phyloP scores from a whole-genome alignment of 2,329 filamentous ascomycete genomes.

The Beauveria sp. region DNA sequence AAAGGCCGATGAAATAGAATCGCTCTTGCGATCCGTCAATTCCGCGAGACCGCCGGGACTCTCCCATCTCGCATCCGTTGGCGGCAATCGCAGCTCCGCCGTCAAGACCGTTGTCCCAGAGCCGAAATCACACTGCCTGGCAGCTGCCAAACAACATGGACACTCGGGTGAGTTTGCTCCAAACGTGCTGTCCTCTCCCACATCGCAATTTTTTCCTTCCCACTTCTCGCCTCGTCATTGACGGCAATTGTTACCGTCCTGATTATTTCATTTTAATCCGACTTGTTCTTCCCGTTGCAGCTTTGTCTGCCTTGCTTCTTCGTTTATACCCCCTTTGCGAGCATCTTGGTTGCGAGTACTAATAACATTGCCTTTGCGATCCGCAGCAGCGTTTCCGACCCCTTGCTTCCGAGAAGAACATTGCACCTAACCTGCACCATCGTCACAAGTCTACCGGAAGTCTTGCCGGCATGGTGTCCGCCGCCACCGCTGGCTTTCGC shows the following conservation, averaged over 20 bases:
- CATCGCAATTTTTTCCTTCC: neutral
- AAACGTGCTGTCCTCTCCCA: slow-evolving; percentile 4
- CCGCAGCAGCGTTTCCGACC: slow-evolving; percentile 30
- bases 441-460: slow-evolving; percentile 73
- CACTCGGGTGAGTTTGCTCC: slow-evolving; percentile 25
- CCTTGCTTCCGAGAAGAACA: slow-evolving; percentile 48
- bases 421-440: slow-evolving; percentile 52
- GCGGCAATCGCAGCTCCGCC: slow-evolving; percentile 2
- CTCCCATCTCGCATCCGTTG: neutral
- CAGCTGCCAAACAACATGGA: slow-evolving; percentile 23
- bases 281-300: slow-evolving; percentile 1
- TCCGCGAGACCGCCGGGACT: neutral
- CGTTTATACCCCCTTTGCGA: slow-evolving; percentile 10
- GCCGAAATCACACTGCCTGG: slow-evolving; percentile 11
- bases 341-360: slow-evolving; percentile 2
- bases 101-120: slow-evolving; percentile 13
- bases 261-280: neutral
- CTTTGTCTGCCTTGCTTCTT: slow-evolving; percentile 1
- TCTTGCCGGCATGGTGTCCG: slow-evolving; percentile 31
- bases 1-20: neutral
- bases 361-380: slow-evolving; percentile 2
- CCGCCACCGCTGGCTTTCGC: slow-evolving; percentile 23
- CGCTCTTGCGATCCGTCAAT: neutral
- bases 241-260: slow-evolving; percentile 9
- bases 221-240: slow-evolving; percentile 1